Conservation (phyloP, 306 rosid species). For the Cicer bijugum region DNA sequence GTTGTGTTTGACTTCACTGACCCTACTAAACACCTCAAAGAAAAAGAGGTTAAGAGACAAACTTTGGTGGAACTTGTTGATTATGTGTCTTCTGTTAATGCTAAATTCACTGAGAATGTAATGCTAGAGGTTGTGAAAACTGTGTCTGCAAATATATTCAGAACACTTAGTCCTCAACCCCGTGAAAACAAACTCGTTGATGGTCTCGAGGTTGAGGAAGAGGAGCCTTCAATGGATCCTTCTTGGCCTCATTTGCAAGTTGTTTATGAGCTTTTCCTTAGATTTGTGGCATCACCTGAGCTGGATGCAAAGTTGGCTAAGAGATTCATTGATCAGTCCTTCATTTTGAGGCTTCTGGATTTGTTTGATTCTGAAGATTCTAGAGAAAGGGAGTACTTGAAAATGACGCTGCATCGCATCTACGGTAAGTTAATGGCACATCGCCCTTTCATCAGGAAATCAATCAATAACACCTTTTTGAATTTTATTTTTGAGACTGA, state of each 20-base stretch:
- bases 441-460: slow-evolving; percentile 80
- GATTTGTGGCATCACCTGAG: slow-evolving; percentile 77
- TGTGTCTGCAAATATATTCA: slow-evolving; percentile 74
- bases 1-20: slow-evolving; percentile 77
- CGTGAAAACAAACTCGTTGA: slow-evolving; percentile 66
- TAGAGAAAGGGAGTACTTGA: slow-evolving; percentile 73
- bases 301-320: slow-evolving; percentile 78
- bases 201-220: slow-evolving; percentile 83
- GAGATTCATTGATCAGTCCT: slow-evolving; percentile 68
- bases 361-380: slow-evolving; percentile 79
- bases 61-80: slow-evolving; percentile 77
- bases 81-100: slow-evolving; percentile 64
- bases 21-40: slow-evolving; percentile 68
- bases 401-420: slow-evolving; percentile 70
- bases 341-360: slow-evolving; percentile 70
- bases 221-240: slow-evolving; percentile 83
- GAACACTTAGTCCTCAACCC: slow-evolving; percentile 73
- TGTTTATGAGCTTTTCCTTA: slow-evolving; percentile 73
- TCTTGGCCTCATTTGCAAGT: slow-evolving; percentile 88
- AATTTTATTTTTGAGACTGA: slow-evolving; percentile 50
- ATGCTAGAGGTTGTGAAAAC: slow-evolving; percentile 71
- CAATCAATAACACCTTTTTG: slow-evolving; percentile 58
- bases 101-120: slow-evolving; percentile 62
- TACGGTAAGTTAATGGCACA: slow-evolving; percentile 75
- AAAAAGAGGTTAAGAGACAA: slow-evolving; percentile 74